Conservation (phyloP, 1,284 basidiomycete genomes). For the Pholiota adiposa region DNA sequence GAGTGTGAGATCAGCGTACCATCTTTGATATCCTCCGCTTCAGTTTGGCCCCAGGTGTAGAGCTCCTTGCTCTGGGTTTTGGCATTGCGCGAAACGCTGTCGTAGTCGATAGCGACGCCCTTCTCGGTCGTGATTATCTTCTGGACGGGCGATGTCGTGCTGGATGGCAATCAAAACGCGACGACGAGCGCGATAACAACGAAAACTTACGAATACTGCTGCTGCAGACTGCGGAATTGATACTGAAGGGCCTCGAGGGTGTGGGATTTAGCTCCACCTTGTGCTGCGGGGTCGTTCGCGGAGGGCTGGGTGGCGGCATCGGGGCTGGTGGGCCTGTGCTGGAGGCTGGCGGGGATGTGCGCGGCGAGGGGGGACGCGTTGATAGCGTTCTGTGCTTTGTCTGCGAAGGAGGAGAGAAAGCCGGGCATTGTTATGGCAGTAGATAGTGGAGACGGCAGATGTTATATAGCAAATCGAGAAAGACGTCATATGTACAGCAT, state of each 20-base stretch:
- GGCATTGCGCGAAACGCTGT: conserved; percentile 62
- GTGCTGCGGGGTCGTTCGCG: conserved; percentile 44
- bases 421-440: conserved; percentile 22
- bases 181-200: neutral
- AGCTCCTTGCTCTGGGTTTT: conserved; percentile 80
- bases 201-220: conserved; percentile 70
- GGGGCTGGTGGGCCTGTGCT: conserved; percentile 39
- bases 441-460: conserved; percentile 21
- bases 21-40: conserved; percentile 73
- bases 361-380: conserved; percentile 58
- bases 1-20: conserved; percentile 43
- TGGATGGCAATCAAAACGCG: conserved; percentile 14
- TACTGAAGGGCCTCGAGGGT: conserved; percentile 69
- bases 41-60: conserved; percentile 78
- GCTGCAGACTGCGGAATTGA: conserved; percentile 70
- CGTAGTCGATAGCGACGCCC: conserved; percentile 73
- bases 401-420: conserved; percentile 68
- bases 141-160: conserved; percentile 62
- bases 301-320: conserved; percentile 40
- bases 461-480: conserved; percentile 11
- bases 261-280: conserved; percentile 48
- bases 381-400: conserved; percentile 74
- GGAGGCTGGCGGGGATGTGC: conserved; percentile 46
- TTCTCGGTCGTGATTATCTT: conserved; percentile 79
- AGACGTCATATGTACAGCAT: conserved; percentile 26